A percentile compares a stretch with the other conserved stretches of the same genome.
phyloP scores from a whole-genome alignment of 495 filamentous ascomycete species.

The Annulohypoxylon moriforme region DNA sequence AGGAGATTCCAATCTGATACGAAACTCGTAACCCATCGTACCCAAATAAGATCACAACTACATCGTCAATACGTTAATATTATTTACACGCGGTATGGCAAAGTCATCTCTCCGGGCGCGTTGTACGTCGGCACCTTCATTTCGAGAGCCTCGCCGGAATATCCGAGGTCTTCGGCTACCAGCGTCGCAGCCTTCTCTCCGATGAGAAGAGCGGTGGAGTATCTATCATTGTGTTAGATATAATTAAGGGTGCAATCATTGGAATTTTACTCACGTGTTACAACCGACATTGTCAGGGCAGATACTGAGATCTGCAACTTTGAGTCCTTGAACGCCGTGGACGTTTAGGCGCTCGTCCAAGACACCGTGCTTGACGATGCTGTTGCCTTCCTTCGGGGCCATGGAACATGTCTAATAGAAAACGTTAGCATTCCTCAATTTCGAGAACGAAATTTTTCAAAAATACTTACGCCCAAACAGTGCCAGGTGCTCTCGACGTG shows the following conservation, averaged over 20 bases:
- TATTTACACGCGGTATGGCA: constrained; percentile 47
- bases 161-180: constrained; percentile 80
- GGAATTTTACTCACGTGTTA: constrained; percentile 69
- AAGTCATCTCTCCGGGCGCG: constrained; percentile 63
- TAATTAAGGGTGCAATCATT: background rate
- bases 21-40: constrained; percentile 11
- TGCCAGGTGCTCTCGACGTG: constrained; percentile 88
- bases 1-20: constrained; percentile 25
- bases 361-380: constrained; percentile 83
- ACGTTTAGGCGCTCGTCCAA: constrained; percentile 84
- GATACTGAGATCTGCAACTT: constrained; percentile 83
- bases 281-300: constrained; percentile 86
- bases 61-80: background rate
- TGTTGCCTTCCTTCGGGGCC: constrained; percentile 81
- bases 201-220: constrained; percentile 79
- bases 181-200: constrained; percentile 84
- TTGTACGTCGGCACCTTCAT: constrained; percentile 78
- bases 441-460: background rate
- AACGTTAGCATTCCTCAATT: constrained; percentile 19
- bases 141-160: constrained; percentile 75
- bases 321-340: constrained; percentile 81
- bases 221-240: constrained; percentile 45
- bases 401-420: constrained; percentile 77
- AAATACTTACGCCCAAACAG: constrained; percentile 60
- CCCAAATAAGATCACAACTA: constrained; percentile 5